Conservation (phyloP, 805 yeast species). For the Metschnikowia baotianmanensis region DNA sequence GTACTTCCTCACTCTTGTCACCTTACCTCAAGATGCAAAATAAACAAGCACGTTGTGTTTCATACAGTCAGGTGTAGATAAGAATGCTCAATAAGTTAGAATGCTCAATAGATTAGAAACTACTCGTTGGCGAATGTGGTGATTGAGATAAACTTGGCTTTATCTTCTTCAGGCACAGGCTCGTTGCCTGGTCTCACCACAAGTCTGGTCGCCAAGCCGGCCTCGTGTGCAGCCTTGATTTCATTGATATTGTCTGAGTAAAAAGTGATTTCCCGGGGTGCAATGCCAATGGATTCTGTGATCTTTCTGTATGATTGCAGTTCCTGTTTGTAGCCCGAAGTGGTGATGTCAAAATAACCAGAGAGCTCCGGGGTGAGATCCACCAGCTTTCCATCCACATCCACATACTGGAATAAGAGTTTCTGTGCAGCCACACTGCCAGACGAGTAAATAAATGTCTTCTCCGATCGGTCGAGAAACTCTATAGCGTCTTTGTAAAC, state of each 20-base stretch:
- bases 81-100: no score
- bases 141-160: constrained; percentile 7
- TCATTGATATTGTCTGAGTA: constrained; percentile 80
- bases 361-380: constrained; percentile 54
- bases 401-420: constrained; percentile 66
- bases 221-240: constrained; percentile 67
- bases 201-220: constrained; percentile 58
- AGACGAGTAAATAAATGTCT: constrained; percentile 77
- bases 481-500: constrained; percentile 69
- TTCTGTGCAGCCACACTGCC: constrained; percentile 89
- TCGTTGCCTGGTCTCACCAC: constrained; percentile 79
- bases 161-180: constrained; percentile 40
- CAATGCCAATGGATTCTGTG: constrained; percentile 35
- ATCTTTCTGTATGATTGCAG: constrained; percentile 58
- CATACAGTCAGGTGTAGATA: no score
- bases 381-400: constrained; percentile 27
- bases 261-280: constrained; percentile 48
- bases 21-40: no score
- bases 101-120: no score
- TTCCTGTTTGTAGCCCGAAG: constrained; percentile 72
- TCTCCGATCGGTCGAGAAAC: constrained; percentile 39
- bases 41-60: no score
- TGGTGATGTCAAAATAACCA: constrained; percentile 83
- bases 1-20: no score
- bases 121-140: constrained; percentile 7